These are phyloP conservation scores for Bauhinia variegata DNA, from an alignment of 306 rosid species.

Conservation along the genomic window DNA sequence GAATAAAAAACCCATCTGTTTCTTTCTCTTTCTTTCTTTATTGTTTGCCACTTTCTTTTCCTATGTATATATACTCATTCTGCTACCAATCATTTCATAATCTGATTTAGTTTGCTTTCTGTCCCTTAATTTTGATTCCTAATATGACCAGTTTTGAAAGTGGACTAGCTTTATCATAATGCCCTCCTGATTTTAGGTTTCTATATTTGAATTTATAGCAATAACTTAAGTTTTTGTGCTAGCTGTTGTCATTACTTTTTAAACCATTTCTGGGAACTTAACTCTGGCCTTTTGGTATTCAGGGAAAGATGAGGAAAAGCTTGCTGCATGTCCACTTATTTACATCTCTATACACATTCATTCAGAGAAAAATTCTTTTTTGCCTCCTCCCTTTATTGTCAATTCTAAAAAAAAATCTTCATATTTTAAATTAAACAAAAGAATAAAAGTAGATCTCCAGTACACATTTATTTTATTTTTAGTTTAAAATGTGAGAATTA, in stretches of 20 bases:
- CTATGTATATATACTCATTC: slow-evolving; percentile 11
- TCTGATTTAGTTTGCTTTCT: slow-evolving; percentile 29
- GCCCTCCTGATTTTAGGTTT: slow-evolving; percentile 14
- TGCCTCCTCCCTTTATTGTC: too few relatives aligned
- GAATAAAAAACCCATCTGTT: slow-evolving; percentile 60
- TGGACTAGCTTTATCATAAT: slow-evolving; percentile 5
- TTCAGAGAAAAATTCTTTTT: too few relatives aligned
- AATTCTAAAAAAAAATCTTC: too few relatives aligned
- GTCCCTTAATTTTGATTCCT: slow-evolving; percentile 6
- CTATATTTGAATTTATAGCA: slow-evolving; percentile 1
- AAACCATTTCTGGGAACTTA: slow-evolving; percentile 37
- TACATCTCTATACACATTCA: too few relatives aligned
- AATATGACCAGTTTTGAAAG: slow-evolving; percentile 21
- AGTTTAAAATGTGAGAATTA: too few relatives aligned
- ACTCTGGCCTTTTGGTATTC: slow-evolving; percentile 39
- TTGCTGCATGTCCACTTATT: too few relatives aligned
- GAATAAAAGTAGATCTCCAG: too few relatives aligned
- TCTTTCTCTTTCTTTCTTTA: slow-evolving; percentile 34
- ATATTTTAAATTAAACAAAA: too few relatives aligned
- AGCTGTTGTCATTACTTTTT: slow-evolving; percentile 37
- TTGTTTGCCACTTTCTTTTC: slow-evolving; percentile 5
- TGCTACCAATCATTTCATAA: slow-evolving; percentile 13
- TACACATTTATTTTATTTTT: too few relatives aligned
- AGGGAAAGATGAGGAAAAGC: too few relatives aligned
- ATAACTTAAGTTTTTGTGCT: slow-evolving; percentile 34